phyloP scores from a whole-genome alignment of 169 alveolate genomes.

The Hepatocystis sp. region DNA sequence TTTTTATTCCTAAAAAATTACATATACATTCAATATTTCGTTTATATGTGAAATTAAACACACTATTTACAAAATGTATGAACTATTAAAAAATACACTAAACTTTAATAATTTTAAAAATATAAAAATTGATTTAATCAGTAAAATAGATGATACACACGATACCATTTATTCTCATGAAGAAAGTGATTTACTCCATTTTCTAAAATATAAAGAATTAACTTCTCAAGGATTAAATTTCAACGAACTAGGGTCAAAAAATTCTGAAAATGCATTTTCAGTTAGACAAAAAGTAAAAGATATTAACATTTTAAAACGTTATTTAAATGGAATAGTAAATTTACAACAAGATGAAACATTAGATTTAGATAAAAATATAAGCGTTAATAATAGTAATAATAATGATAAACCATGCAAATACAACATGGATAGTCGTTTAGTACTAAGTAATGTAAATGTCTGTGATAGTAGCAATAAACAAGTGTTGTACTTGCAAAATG shows the following conservation, averaged over 20 bases:
- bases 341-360: slow-evolving; percentile 19
- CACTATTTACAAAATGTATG: slow-evolving; percentile 51
- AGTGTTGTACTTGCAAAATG: slow-evolving; percentile 12
- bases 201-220: slow-evolving; percentile 57
- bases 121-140: slow-evolving; percentile 58
- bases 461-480: slow-evolving; percentile 5
- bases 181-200: slow-evolving; percentile 65
- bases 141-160: slow-evolving; percentile 28
- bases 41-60: slow-evolving; percentile 17
- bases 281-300: slow-evolving; percentile 31
- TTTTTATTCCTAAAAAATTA: not conserved
- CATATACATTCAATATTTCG: slow-evolving; percentile 2
- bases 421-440: slow-evolving; percentile 11
- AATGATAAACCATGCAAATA: no score
- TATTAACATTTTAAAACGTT: slow-evolving; percentile 35
- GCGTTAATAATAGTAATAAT: not conserved
- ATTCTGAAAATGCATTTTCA: slow-evolving; percentile 22
- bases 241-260: slow-evolving; percentile 3
- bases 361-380: slow-evolving; percentile 4
- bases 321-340: slow-evolving; percentile 39
- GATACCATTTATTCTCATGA: slow-evolving; percentile 40
- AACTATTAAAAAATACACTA: slow-evolving; percentile 60
- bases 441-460: slow-evolving; percentile 24
- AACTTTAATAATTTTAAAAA: slow-evolving; percentile 62
- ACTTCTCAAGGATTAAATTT: slow-evolving; percentile 6